Conservation (phyloP, 2,329 filamentous ascomycete species). For the Geoglossum cookeanum region DNA sequence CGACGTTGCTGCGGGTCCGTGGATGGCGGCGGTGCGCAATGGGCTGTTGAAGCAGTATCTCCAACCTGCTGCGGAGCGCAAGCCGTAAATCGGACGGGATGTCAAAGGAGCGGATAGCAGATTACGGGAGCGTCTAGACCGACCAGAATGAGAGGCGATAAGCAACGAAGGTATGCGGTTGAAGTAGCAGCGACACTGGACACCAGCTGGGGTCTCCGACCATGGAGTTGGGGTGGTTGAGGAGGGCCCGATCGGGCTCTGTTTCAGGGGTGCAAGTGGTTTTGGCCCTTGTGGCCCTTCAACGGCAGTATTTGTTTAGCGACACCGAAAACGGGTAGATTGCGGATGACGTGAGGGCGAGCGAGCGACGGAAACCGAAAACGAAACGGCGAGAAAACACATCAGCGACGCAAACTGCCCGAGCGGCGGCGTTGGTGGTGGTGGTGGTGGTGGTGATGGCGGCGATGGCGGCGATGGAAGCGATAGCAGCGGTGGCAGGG, state of each 20-base stretch:
- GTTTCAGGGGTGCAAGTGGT: not conserved
- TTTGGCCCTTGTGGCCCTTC: not conserved
- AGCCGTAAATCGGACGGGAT: not conserved
- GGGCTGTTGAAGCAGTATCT: not conserved
- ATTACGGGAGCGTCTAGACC: not conserved
- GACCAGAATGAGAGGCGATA: not conserved
- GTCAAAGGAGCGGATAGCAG: not conserved
- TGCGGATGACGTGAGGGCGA: not conserved
- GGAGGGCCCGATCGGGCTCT: no score
- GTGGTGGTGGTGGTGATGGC: no score
- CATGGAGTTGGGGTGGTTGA: no score
- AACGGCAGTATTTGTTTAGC: not conserved
- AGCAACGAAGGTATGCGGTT: not conserved
- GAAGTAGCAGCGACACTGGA: not conserved
- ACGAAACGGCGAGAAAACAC: not conserved
- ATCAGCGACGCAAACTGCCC: not conserved
- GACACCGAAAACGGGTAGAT: not conserved
- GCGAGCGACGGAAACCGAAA: not conserved
- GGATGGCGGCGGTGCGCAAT: not conserved
- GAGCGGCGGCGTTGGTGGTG: not conserved
- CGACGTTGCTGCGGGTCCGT: not conserved
- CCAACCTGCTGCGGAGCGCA: not conserved
- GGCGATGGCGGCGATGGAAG: no score
- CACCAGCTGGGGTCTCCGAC: no score
- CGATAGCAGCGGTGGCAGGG: no score